Conservation (phyloP, 192 early-diverging fungal species). For the Backusella tuberculispora region DNA sequence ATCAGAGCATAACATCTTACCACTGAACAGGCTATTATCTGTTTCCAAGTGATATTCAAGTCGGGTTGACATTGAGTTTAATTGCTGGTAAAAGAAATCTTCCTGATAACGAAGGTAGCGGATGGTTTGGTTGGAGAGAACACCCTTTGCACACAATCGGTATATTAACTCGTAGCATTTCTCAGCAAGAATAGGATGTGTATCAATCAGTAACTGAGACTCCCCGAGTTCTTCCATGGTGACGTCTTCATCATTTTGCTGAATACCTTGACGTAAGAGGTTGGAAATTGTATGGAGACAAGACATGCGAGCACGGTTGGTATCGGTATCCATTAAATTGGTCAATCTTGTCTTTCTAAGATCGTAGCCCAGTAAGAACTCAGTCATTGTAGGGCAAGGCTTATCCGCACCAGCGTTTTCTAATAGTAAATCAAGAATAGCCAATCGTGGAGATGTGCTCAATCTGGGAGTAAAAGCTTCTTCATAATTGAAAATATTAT, state of each 20-base stretch:
- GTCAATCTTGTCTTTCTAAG: conserved; percentile 37
- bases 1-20: conserved; percentile 17
- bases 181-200: conserved; percentile 81
- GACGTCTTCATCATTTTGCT: neutral
- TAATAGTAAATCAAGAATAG: conserved; percentile 85
- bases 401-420: conserved; percentile 65
- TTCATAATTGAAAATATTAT: conserved; percentile 27
- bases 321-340: conserved; percentile 47
- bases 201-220: conserved; percentile 47
- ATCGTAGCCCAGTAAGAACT: conserved; percentile 89
- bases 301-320: conserved; percentile 40
- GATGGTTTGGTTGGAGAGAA: conserved; percentile 76
- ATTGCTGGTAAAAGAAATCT: conserved; percentile 76
- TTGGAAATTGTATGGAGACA: conserved; percentile 70
- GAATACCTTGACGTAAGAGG: conserved; percentile 58
- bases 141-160: conserved; percentile 70
- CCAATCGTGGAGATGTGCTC: conserved; percentile 65
- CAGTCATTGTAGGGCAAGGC: conserved; percentile 76
- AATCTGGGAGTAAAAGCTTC: conserved; percentile 18
- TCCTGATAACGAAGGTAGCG: conserved; percentile 83
- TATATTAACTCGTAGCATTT: conserved; percentile 89
- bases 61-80: conserved; percentile 48
- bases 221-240: conserved; percentile 19
- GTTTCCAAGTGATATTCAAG: conserved; percentile 29
- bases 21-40: neutral